These are phyloP conservation scores for Teunomyces aglyptinius DNA, from an alignment of 805 yeast species.

Conservation along the genomic window DNA sequence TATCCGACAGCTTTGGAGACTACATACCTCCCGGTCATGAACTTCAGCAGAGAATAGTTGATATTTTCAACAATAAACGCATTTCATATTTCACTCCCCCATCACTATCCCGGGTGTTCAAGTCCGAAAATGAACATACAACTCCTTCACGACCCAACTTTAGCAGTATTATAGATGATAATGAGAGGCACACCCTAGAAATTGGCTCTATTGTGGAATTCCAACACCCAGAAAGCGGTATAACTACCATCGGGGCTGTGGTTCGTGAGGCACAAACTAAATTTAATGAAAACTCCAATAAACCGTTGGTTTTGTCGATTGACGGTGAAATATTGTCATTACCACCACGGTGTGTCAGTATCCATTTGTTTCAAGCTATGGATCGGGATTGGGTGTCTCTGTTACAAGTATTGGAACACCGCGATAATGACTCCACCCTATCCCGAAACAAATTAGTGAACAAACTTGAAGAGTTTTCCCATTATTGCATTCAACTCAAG, in stretches of 20 bases:
- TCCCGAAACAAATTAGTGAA: constrained; percentile 20
- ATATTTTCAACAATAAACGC: background rate
- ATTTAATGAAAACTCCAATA: constrained; percentile 33
- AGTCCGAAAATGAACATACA: background rate
- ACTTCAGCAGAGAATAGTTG: background rate
- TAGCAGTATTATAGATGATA: constrained; percentile 14
- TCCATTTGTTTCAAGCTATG: constrained; percentile 28
- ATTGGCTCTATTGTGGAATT: constrained; percentile 43
- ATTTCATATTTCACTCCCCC: background rate
- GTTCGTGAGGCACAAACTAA: constrained; percentile 26
- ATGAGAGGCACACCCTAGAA: constrained; percentile 16
- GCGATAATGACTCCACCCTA: constrained; percentile 17
- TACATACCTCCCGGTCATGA: background rate
- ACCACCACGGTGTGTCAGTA: constrained; percentile 26
- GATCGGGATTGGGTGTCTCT: constrained; percentile 17
- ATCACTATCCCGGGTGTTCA: background rate
- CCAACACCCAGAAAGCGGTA: constrained; percentile 13
- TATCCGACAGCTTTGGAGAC: background rate
- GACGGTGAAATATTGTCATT: constrained; percentile 30
- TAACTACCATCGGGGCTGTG: constrained; percentile 36
- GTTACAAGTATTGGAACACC: constrained; percentile 18
- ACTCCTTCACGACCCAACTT: constrained; percentile 9
- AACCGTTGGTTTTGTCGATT: constrained; percentile 29
- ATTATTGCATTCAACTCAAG: constrained; percentile 13
- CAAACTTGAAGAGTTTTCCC: constrained; percentile 25